Evolutionary conservation across 495 filamentous ascomycete genomes (phyloP), one percentile per base, ranked within the genome.

Genomic region (Chaetomium fimeti): DNA sequence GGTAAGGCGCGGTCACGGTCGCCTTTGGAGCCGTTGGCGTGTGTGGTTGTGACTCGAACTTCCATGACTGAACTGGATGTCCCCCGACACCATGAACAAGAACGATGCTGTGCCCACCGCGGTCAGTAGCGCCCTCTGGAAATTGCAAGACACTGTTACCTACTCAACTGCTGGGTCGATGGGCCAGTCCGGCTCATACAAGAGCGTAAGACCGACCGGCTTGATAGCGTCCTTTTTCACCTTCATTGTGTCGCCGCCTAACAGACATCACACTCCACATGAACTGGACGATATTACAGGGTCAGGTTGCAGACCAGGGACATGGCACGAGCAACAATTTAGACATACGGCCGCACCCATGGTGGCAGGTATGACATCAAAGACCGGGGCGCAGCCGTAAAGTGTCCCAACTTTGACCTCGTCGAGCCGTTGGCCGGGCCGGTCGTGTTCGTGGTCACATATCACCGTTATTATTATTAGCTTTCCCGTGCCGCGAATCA

Each of bases 11-110:
- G 22, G 68, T 68, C 3, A 64, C 32, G 22, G 68, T 68, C 18
- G 61, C 55, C 42, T 40, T 72, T 1, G 65, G 54, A 12, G 68
- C 55, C 5, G 64, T 64, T 20, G 65, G 61, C 9, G 62, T 61
- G 36, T 61, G 68, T 15, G 52, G 20, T 9, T 62, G 57, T 25
- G 54, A 55, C 0, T 54, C 56, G 48, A 64, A 65, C 51, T 73
- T 73, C 76, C 76, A 78, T 16, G 74, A 72, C 15, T 68, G 68
- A 8, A 77, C 69, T 2, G 75, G 76, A 49, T 78, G 75, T 2
- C 76, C 75, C 13, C 76, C 76, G 24, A 77, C 66, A 13, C 76
- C 76, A 56, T 75, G 70, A 51, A 77, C 65, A 32, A 78, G 65
- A 18, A 78, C 63, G 38, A 78, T 71, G 60, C 76, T 78, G 60